Percentiles rank a stretch among this genome's conserved stretches.
Evolutionary conservation across 768 basidiomycete genomes (phyloP).

Genomic region (Pleurotus tuber-regium): DNA sequence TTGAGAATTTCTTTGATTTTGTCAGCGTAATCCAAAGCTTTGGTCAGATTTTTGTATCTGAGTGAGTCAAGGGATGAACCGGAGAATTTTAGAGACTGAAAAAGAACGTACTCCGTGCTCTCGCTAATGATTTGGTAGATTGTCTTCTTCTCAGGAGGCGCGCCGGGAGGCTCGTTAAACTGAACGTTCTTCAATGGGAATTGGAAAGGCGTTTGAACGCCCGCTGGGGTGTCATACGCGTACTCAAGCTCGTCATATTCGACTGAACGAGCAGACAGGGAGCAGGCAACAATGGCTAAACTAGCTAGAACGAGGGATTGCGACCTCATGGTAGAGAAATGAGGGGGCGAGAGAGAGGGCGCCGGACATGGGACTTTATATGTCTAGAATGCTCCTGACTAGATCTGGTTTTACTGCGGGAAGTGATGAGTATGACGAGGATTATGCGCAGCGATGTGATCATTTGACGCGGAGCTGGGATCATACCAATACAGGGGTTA

Average conservation of each 20-base stretch:
- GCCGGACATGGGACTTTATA: neutral
- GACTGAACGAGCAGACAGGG: neutral
- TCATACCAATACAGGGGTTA: too few relatives aligned
- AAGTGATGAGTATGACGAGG: neutral
- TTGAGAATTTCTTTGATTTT: conserved; percentile 36
- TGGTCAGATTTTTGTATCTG: conserved; percentile 4
- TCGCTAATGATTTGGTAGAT: conserved; percentile 1
- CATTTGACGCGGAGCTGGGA: neutral
- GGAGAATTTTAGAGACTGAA: too few relatives aligned
- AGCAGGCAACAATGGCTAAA: neutral
- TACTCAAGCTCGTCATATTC: neutral
- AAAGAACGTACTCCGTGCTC: conserved; percentile 3
- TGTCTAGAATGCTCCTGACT: neutral
- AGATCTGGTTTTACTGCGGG: neutral
- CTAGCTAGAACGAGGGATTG: neutral
- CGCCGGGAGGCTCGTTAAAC: conserved; percentile 4
- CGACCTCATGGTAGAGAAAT: neutral
- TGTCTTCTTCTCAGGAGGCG: neutral
- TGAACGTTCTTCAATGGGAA: neutral
- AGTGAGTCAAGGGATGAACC: too few relatives aligned
- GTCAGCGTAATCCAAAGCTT: conserved; percentile 22
- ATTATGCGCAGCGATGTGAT: too few relatives aligned
- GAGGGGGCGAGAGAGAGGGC: neutral
- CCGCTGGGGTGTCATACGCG: neutral
- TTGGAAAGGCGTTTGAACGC: neutral